These are phyloP conservation scores for Suillus brevipes DNA, from an alignment of 768 basidiomycete species.

Conservation along the genomic window DNA sequence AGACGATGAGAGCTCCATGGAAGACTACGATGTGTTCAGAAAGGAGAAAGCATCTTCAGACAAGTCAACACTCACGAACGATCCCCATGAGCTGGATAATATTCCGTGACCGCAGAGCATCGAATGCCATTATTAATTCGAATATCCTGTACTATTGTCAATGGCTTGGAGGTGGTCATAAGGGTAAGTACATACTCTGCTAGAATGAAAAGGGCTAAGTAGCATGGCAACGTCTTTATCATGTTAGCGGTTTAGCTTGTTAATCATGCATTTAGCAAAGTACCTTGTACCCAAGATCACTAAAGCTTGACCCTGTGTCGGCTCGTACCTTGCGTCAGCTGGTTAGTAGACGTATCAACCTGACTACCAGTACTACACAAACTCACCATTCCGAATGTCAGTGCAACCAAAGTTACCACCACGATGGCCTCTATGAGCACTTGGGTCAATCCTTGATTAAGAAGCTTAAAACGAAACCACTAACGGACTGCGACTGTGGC, in stretches of 20 bases:
- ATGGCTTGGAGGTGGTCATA: not conserved
- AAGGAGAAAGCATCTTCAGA: slow-evolving; percentile 7
- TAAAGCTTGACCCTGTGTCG: slow-evolving; percentile 21
- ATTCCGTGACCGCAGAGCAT: slow-evolving; percentile 79
- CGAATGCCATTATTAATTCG: slow-evolving; percentile 76
- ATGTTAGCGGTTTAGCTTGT: slow-evolving; percentile 15
- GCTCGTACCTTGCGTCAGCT: slow-evolving; percentile 47
- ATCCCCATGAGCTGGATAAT: slow-evolving; percentile 78
- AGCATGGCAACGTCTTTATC: slow-evolving; percentile 74
- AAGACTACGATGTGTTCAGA: slow-evolving; percentile 45
- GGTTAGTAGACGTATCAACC: slow-evolving; percentile 3
- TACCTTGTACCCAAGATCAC: slow-evolving; percentile 53
- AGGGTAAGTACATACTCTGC: slow-evolving; percentile 56
- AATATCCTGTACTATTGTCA: slow-evolving; percentile 55
- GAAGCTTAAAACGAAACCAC: slow-evolving; percentile 29
- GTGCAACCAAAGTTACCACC: slow-evolving; percentile 72
- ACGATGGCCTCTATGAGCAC: slow-evolving; percentile 62
- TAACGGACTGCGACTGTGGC: slow-evolving; percentile 57
- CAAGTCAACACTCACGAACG: slow-evolving; percentile 47
- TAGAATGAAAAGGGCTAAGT: slow-evolving; percentile 79
- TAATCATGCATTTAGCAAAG: not conserved
- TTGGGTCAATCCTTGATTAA: slow-evolving; percentile 8
- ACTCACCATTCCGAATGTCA: slow-evolving; percentile 66
- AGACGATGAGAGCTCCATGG: slow-evolving; percentile 71
- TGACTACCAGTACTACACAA: slow-evolving; percentile 1